Percentiles rank a stretch among this genome's conserved stretches.
Conservation (phyloP, 306 rosid species). For the Canavalia gladiata region DNA sequence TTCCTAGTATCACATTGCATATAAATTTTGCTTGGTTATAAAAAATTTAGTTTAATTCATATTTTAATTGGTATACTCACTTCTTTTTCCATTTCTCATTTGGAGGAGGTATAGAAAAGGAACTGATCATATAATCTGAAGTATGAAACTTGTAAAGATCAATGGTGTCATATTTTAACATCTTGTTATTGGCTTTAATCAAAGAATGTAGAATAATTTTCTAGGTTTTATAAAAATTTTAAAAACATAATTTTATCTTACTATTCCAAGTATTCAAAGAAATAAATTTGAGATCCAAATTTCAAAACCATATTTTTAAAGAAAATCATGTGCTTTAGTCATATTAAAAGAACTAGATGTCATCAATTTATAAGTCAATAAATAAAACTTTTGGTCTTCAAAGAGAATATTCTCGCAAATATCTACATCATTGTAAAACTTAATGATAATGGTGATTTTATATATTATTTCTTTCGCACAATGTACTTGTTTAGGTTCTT, state of each 20-base stretch:
- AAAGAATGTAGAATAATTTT: slow-evolving; percentile 78
- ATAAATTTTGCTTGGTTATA: slow-evolving; percentile 38
- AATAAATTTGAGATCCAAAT: neutral
- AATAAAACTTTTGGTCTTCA: too few species aligned
- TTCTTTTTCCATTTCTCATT: slow-evolving; percentile 36
- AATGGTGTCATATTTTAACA: slow-evolving; percentile 66
- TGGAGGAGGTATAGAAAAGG: slow-evolving; percentile 82
- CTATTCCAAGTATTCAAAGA: slow-evolving; percentile 20
- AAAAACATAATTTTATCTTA: neutral
- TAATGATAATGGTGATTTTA: too few species aligned
- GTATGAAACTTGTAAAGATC: slow-evolving; percentile 70
- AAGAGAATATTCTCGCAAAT: too few species aligned
- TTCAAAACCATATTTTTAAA: neutral
- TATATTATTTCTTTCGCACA: too few species aligned
- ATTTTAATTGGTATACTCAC: slow-evolving; percentile 15
- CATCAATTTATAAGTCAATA: neutral
- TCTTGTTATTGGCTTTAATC: slow-evolving; percentile 91
- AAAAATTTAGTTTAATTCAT: slow-evolving; percentile 25
- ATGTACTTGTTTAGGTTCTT: too few species aligned
- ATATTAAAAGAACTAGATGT: slow-evolving; percentile 31
- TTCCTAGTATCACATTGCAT: slow-evolving; percentile 64
- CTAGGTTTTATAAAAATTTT: neutral
- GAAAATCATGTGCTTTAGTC: neutral
- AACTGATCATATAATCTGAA: slow-evolving; percentile 72
- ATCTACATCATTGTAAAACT: too few species aligned